phyloP scores from a whole-genome alignment of 2,329 filamentous ascomycete species.

The Arachnomyces sp. region DNA sequence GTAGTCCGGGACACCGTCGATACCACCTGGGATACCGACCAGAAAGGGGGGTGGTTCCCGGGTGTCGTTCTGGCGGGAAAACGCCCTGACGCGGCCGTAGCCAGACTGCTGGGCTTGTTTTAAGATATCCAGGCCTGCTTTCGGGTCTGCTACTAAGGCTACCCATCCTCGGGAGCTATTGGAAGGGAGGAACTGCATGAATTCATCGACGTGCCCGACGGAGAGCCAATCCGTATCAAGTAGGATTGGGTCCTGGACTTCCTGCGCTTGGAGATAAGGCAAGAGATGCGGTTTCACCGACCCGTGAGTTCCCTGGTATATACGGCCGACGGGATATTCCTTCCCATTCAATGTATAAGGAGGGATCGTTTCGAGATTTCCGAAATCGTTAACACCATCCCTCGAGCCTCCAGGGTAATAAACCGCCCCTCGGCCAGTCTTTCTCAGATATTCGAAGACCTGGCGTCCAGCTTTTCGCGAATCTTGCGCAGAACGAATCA shows the following conservation, averaged over 20 bases:
- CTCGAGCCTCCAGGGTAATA: conserved; percentile 17
- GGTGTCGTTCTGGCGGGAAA: conserved; percentile 9
- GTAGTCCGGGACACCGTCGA: conserved; percentile 8
- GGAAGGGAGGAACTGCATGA: conserved; percentile 27
- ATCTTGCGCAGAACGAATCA: conserved; percentile 23
- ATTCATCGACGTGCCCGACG: conserved; percentile 29
- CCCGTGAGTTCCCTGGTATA: conserved; percentile 16
- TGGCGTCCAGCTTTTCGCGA: conserved; percentile 22
- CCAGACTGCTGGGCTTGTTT: conserved; percentile 15
- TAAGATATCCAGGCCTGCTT: conserved; percentile 19
- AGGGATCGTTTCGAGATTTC: conserved; percentile 36
- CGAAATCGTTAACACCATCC: conserved; percentile 19
- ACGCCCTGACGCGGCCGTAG: conserved; percentile 13
- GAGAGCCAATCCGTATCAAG: conserved; percentile 28
- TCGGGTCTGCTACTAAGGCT: conserved; percentile 16
- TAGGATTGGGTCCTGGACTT: conserved; percentile 27
- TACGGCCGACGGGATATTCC: conserved; percentile 17
- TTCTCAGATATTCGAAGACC: conserved; percentile 27
- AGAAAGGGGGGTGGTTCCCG: neutral
- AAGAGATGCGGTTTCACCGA: conserved; percentile 16
- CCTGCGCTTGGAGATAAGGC: conserved; percentile 27
- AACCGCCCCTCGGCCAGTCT: conserved; percentile 24
- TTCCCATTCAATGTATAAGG: conserved; percentile 17
- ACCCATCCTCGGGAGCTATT: conserved; percentile 16
- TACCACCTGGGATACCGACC: conserved; percentile 4